phyloP scores from a whole-genome alignment of 2,329 filamentous ascomycete genomes.

The Colletotrichum chlorophyti region DNA sequence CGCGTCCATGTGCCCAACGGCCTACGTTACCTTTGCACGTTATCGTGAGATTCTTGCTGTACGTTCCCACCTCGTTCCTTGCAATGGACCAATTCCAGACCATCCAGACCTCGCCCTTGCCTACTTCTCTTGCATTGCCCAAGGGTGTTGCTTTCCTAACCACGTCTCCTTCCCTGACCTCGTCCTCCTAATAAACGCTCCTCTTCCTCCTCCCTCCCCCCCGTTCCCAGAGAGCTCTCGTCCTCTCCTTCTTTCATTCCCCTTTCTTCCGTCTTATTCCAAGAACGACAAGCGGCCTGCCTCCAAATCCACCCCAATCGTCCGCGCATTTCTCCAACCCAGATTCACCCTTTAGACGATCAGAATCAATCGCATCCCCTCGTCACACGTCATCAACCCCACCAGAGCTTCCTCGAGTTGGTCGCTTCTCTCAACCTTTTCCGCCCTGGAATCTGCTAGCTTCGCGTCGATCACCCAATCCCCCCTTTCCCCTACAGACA shows the following conservation, averaged over 20 bases:
- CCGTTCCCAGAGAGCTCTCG: not conserved
- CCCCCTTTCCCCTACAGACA: not conserved
- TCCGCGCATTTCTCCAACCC: not conserved
- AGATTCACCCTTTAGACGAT: constrained; percentile 12
- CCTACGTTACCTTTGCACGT: too few species aligned
- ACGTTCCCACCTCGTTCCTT: not conserved
- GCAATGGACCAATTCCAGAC: not conserved
- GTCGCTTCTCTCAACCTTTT: not conserved
- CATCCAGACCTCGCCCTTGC: not conserved
- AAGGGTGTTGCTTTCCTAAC: not conserved
- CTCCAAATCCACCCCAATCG: constrained; percentile 2
- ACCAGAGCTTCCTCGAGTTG: constrained; percentile 8
- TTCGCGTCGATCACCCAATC: not conserved
- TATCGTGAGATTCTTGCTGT: constrained; percentile 23
- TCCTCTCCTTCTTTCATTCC: not conserved
- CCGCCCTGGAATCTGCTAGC: not conserved
- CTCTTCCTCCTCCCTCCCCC: not conserved
- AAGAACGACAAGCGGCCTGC: too few species aligned
- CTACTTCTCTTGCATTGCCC: not conserved
- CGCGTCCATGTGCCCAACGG: constrained; percentile 11
- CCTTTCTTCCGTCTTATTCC: not conserved
- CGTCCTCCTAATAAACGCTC: constrained; percentile 10
- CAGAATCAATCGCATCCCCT: constrained; percentile 9
- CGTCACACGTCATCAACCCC: constrained; percentile 19
- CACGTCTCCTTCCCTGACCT: not conserved